Evolutionary conservation across 495 filamentous ascomycete genomes (phyloP), one percentile per base, ranked within the genome.

Genomic region (Penicillium steckii): DNA sequence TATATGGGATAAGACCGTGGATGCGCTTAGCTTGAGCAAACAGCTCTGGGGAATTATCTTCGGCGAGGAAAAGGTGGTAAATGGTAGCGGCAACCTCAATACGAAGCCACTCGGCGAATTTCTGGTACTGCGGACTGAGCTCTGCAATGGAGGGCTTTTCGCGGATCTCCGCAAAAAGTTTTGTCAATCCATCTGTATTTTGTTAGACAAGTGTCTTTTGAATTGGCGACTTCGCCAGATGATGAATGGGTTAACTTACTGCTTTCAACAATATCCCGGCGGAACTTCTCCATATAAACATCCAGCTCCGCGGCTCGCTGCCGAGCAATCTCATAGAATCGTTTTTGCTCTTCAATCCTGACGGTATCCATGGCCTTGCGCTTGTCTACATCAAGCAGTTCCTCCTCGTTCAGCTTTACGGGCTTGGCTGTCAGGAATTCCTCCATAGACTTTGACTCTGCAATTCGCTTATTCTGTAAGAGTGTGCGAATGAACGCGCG

Each of bases 51-150:
- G 91, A 96, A 68, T 98, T 98, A 64, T 98, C 94, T 67, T 98
- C 94, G 29, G 94, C 94, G 33, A 98, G 80, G 79, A 98, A 98
- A 25, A 98, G 75, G 68, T 98, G 94, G 66, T 98, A 98, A 29
- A 98, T 83, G 12, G 94, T 97, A 19, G 94, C 94, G 6, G 94
- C 94, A 35, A 98, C 87, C 70, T 98, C 94, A 61, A 98, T 98
- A 23, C 95, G 86, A 43, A 97, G 76, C 94, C 94, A 98, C 69
- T 98, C 94, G 23, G 93, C 93, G 62, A 98, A 98, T 63, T 97
- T 97, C 60, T 94, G 88, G 66, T 97, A 98, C 66, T 97, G 91
- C 23, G 94, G 82, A 60, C 87, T 92, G 19, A 98, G 80, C 56
- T 97, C 91, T 54, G 83, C 80, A 42, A 98, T 90, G 13, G 79